phyloP scores from a whole-genome alignment of 495 filamentous ascomycete species.

The Hypoxylon intermedium region DNA sequence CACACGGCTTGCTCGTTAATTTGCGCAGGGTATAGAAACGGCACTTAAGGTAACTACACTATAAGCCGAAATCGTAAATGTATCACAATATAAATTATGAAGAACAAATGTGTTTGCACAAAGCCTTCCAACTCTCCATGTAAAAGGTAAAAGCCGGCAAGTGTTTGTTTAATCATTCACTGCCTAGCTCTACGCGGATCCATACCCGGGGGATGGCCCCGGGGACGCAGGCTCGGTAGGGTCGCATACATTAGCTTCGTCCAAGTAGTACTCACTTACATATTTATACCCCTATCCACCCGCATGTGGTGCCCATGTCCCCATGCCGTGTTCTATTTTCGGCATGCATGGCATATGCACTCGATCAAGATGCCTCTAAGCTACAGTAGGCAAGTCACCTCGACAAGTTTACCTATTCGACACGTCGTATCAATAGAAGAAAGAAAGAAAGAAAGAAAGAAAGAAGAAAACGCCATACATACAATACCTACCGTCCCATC shows the following conservation, averaged over 20 bases:
- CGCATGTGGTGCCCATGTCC: not conserved
- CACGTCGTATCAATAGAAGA: not conserved
- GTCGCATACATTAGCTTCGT: constrained; percentile 25
- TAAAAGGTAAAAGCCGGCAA: no score
- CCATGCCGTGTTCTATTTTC: constrained; percentile 34
- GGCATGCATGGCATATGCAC: constrained; percentile 20
- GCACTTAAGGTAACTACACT: no score
- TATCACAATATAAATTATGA: no score
- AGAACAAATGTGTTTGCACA: no score
- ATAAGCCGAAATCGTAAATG: no score
- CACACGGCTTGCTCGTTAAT: no score
- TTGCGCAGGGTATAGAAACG: no score
- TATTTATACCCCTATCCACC: not conserved
- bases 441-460: not conserved
- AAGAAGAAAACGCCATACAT: not conserved
- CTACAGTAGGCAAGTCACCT: not conserved
- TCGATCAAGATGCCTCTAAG: not conserved
- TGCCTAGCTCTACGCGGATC: no score
- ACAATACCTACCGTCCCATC: no score
- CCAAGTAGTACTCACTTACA: not conserved
- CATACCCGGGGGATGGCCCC: constrained; percentile 15
- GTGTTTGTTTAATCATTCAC: no score
- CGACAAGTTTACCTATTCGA: not conserved
- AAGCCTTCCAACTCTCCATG: no score
- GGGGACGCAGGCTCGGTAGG: constrained; percentile 21